phyloP scores from a whole-genome alignment of 495 filamentous ascomycete genomes.

The Parathielavia appendiculata region DNA sequence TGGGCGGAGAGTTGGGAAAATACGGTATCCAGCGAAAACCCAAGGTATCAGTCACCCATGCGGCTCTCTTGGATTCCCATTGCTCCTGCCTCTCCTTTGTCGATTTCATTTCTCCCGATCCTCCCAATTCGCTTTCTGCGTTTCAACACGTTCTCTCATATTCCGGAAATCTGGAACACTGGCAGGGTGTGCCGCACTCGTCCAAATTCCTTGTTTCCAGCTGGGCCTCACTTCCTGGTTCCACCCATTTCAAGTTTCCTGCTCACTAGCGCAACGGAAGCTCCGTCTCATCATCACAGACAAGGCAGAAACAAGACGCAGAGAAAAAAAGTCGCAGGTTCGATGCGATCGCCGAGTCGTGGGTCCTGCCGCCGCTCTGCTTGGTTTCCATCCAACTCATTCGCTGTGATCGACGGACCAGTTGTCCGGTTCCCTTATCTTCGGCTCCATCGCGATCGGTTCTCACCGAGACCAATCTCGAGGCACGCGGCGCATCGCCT shows the following conservation, averaged over 20 bases:
- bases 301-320: not conserved
- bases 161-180: not conserved
- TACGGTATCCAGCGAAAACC: not conserved
- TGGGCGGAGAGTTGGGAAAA: not conserved
- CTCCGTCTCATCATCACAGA: not conserved
- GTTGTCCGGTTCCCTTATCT: not conserved
- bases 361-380: not conserved
- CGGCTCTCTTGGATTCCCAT: not conserved
- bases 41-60: too few relatives aligned
- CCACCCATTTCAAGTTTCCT: constrained; percentile 2
- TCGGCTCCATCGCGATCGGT: not conserved
- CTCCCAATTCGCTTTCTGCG: not conserved
- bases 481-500: not conserved
- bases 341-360: not conserved
- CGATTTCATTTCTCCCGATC: not conserved
- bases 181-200: not conserved
- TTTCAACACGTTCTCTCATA: not conserved
- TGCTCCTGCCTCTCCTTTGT: not conserved
- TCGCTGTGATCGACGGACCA: constrained; percentile 3
- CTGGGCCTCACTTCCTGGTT: constrained; percentile 3
- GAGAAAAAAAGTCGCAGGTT: not conserved
- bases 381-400: not conserved
- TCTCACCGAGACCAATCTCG: not conserved
- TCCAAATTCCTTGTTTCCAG: constrained; percentile 9
- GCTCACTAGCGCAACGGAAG: not conserved